phyloP scores from a whole-genome alignment of 108 stramenopile species.

The Stephanodiscus triporus region DNA sequence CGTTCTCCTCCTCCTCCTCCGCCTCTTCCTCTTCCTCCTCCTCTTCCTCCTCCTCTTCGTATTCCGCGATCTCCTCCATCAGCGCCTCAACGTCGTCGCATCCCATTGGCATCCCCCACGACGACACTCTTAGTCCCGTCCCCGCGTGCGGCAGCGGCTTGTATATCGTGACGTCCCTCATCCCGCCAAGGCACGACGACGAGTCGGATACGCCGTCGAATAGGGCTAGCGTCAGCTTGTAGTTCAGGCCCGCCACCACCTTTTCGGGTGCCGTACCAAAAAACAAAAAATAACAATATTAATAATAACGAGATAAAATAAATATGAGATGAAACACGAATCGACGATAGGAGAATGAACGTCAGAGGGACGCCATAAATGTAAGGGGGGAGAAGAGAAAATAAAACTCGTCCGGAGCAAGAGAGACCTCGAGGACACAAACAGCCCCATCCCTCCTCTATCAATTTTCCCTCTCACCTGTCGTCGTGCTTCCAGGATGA shows the following conservation, averaged over 20 bases:
- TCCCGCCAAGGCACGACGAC: constrained; percentile 23
- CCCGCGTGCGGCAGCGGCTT: constrained; percentile 28
- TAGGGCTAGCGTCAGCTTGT: constrained; percentile 30
- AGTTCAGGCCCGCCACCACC: constrained; percentile 51
- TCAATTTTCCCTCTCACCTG: constrained; percentile 4
- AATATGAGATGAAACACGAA: not conserved
- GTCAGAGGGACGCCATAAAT: too few species aligned
- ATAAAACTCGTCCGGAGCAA: too few species aligned
- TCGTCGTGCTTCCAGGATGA: constrained; percentile 10
- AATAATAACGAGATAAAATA: too few species aligned
- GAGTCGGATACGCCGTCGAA: not conserved
- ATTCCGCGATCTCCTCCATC: not conserved
- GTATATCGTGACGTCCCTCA: constrained; percentile 26
- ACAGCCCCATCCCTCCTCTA: not conserved
- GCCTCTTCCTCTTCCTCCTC: not conserved
- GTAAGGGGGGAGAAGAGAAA: too few species aligned
- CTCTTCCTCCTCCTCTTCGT: not conserved
- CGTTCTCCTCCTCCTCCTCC: constrained; percentile 1
- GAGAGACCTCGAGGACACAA: too few species aligned
- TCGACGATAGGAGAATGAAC: too few species aligned
- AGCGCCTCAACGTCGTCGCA: constrained; percentile 2
- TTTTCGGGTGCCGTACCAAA: too few species aligned
- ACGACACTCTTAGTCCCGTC: constrained; percentile 7
- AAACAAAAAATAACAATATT: too few species aligned
- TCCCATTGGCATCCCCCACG: constrained; percentile 9